Base-by-base conservation (phyloP, 2,329 filamentous ascomycete species). In the Venturia carpophila region DNA sequence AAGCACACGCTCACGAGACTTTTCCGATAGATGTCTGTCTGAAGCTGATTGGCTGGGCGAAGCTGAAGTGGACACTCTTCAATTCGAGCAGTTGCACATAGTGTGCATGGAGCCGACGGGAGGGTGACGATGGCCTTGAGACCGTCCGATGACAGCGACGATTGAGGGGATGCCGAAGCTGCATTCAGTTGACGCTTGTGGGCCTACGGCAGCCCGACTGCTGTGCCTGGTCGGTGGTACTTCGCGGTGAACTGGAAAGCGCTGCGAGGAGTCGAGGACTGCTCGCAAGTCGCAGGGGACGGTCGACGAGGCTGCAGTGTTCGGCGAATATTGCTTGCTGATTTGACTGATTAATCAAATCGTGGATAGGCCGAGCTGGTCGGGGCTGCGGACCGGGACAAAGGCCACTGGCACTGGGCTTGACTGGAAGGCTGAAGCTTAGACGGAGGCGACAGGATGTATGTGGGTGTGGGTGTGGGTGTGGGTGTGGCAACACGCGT, bases 51-150 rank as follows among this genome's bases (percentile, higher is more conserved):
- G 52, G 52, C 52, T 37, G 52, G 30, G 13, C 1, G 19, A n/a
- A 30, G 15, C 30, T 34, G 30, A n/a, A 34, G 52, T 37, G 52
- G 52, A 37, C 52, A 58, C 52, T 15, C 10, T 58, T 37, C 52
- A 58, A n/a, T n/a, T 58, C 52, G 37, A 58, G 52, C 30, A 58
- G 52, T 58, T 17, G 52, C 52, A 58, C 52, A 58, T n/a, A 37
- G 47, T 39, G 52, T 39, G 30, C 52, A 37, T 37, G 15, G 30
- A 58, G 52, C 52, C 52, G 52, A 58, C 52, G 52, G 52, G 52
- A 58, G 27, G 19, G 52, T 11, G 30, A 58, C 52, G 27, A 58
- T 58, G 52, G 30, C 30, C 52, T 34, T n/a, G 52, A 19, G 30
- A n/a, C 13, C 13, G 30, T 37, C 37, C 52, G 30, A 56, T 56